Evolutionary conservation across 2,329 filamentous ascomycete genomes (phyloP), one percentile per base, ranked within the genome.

Genomic region (Dactylellina drechsleri): DNA sequence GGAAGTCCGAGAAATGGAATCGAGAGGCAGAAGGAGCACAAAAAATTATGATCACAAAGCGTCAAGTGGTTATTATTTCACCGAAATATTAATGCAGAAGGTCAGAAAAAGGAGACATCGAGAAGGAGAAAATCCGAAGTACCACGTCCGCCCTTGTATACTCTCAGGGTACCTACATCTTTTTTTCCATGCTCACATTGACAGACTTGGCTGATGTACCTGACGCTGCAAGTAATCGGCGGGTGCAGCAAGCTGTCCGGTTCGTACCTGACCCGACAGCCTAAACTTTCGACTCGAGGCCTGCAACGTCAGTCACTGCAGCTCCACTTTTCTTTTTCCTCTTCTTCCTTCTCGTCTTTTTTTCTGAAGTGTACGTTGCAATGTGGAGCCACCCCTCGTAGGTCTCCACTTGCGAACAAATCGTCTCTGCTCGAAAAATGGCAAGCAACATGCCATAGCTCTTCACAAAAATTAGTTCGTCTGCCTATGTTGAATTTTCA

Each of bases 221-320:
- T 67, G 65, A 54, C 28, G 41, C 62, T 66, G 65, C 65, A 67
- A 54, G 65, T 67, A 67, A 67, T 67, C 54, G 56, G 20, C 31
- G 49, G 45, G 47, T 54, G 49, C 49, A 65, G 49, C 40, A 47
- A 16, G 15, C n/a, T 8, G 45, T 2, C 23, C n/a, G 26, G 47
- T 49, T 56, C 40, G 65, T 68, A 49, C 65, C 65, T 68, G 65
- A 61, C 65, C 65, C 65, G 56, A 54, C 60, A 54, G 54, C 54
- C 54, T 58, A 58, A 67, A 67, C 53, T 18, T 49, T 59, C 64
- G 54, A 59, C 62, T 66, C 53, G 43, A 66, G 41, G 43, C 43
- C 52, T 43, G 54, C 61, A 66, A 66, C 47, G 49, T 50, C 45
- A 56, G 18, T 49, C 31, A 28, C n/a, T 18, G 43, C 36, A 43